Evolutionary conservation across 2,329 filamentous ascomycete species (phyloP).

Genomic region (Diaporthe vaccinii): DNA sequence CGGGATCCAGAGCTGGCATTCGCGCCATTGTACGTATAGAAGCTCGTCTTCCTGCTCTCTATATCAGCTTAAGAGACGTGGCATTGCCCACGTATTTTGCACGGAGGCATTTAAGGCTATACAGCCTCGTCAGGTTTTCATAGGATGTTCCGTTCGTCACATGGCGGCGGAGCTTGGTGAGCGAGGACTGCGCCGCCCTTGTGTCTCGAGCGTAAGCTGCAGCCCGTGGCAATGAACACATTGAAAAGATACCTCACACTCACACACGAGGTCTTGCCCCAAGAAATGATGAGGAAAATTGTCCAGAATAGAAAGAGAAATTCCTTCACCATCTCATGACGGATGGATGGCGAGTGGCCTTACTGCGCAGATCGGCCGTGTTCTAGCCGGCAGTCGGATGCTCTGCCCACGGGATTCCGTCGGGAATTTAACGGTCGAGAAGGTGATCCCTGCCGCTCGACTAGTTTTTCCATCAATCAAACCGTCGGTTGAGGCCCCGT

Average conservation of each 20-base stretch:
- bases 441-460: conserved; percentile 2
- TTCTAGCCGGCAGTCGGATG: conserved; percentile 30
- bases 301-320: neutral
- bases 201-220: neutral
- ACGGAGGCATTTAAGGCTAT: neutral
- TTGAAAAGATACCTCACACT: neutral
- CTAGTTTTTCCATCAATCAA: conserved; percentile 41
- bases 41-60: rapidly evolving
- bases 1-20: too few species aligned
- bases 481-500: neutral
- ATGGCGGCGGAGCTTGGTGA: neutral
- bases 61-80: neutral
- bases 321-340: conserved; percentile 23
- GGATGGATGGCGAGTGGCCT: neutral
- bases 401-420: conserved; percentile 22
- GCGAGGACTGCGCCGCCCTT: neutral
- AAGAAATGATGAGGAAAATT: too few species aligned
- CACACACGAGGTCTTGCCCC: neutral
- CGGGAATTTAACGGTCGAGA: conserved; percentile 24
- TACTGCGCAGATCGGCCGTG: neutral
- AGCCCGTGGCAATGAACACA: neutral
- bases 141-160: neutral
- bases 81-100: too few species aligned
- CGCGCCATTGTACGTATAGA: too few species aligned
- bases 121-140: neutral